Evolutionary conservation across 2,329 filamentous ascomycete species (phyloP).

Genomic region (Magnaporthiopsis incrustans): DNA sequence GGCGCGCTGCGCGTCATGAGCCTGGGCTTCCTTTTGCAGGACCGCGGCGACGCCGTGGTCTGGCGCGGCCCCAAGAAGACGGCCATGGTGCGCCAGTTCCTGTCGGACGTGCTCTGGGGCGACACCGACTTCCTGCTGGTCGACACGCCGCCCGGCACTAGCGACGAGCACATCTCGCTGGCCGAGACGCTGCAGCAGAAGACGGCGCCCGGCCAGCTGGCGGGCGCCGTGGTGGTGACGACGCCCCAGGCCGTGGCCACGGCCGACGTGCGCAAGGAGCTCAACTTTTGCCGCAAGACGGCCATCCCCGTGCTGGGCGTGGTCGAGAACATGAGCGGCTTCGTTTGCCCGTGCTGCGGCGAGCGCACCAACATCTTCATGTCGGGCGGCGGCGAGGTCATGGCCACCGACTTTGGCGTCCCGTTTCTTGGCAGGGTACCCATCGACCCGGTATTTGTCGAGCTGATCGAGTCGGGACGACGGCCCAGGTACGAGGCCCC

Average conservation of each 20-base stretch:
- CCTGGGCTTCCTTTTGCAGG: conserved; percentile 78
- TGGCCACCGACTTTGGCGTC: conserved; percentile 81
- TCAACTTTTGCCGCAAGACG: conserved; percentile 88
- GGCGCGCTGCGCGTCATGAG: conserved; percentile 80
- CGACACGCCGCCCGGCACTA: conserved; percentile 92
- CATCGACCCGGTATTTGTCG: conserved; percentile 87
- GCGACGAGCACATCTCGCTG: conserved; percentile 93
- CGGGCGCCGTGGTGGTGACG: conserved; percentile 88
- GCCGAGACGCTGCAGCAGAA: conserved; percentile 72
- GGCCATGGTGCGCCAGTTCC: conserved; percentile 95
- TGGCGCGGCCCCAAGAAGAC: conserved; percentile 99
- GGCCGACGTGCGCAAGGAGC: conserved; percentile 86
- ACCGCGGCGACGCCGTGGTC: conserved; percentile 83
- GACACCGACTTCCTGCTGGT: conserved; percentile 87
- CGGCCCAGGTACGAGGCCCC: conserved; percentile 53
- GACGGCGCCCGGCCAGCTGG: conserved; percentile 58
- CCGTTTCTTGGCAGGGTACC: conserved; percentile 80
- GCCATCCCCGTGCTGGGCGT: conserved; percentile 75
- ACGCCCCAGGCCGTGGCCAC: conserved; percentile 93
- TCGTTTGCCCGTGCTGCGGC: conserved; percentile 69
- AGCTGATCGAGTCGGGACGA: conserved; percentile 68
- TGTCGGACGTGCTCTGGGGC: conserved; percentile 84
- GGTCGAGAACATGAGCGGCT: conserved; percentile 94
- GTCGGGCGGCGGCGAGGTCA: conserved; percentile 78
- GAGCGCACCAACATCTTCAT: conserved; percentile 94